Base-by-base conservation (phyloP, 805 yeast genomes). In the Saturnispora diversa region DNA sequence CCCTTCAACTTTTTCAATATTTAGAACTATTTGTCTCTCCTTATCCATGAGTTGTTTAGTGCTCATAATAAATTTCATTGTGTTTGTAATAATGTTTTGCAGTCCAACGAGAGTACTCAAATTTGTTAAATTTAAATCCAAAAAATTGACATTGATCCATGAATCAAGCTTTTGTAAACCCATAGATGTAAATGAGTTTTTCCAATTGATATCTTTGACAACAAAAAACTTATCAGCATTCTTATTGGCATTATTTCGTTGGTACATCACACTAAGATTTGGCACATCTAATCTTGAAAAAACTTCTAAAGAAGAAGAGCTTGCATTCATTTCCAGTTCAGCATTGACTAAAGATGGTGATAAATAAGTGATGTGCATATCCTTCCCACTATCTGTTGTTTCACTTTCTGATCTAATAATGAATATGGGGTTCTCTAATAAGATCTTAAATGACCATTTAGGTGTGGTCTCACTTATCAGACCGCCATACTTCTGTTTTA, bases 371-470 rank as follows among this genome's bases (percentile, higher is more conserved):
- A 58, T 43, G 21, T 55, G 53, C 5, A 50, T 37, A 22, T 43
- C 42, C 12, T 38, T 35, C 12, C 37, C 31, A 2, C 23, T 26
- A 5, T 31, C 11, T 16, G 17, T 26, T 4, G 31, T 20, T 10
- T 40, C 42, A 35, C 33, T 40, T 25, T 44, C 42, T 4, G 50
- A 45, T 42, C 55, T 58, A 4, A 56, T 33, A 4, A 59, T 40
- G 11, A 56, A 8, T 1, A 50, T 46, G 4, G 63, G 63, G n/a
- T 53, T 49, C 24, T 58, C 61, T 5, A 58, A 31, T 0, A 55
- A 38, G 2, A 59, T 10, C 24, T 55, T 56, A 21, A 51, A 3
- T 5, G 52, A 45, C 22, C 54, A 25, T n/a, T 32, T 33, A 6
- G 63, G 62, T 39, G 37, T 31, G 37, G 43, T 28, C 32, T 42